A percentile compares a stretch with the other conserved stretches of the same genome.
Evolutionary conservation across 495 filamentous ascomycete genomes (phyloP).

Genomic region (Cercophora samala): DNA sequence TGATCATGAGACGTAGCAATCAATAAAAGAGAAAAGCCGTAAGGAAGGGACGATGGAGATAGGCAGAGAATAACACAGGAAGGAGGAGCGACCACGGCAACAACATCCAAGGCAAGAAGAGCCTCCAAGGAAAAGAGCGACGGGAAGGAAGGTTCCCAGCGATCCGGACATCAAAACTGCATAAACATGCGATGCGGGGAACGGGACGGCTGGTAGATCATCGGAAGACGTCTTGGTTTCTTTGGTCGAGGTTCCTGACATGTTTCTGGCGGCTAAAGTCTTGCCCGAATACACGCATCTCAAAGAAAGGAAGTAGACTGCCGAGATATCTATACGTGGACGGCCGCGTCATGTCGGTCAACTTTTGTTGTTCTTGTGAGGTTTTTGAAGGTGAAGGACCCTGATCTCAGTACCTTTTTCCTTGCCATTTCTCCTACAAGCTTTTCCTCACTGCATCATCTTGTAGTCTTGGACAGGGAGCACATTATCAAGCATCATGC

Average conservation of each 20-base stretch:
- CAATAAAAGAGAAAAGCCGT: no score
- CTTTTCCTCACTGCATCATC: background rate
- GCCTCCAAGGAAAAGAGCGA: no score
- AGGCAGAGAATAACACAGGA: no score
- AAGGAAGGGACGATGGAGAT: no score
- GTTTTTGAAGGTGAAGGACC: background rate
- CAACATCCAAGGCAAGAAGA: no score
- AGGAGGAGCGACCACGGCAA: no score
- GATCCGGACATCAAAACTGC: background rate
- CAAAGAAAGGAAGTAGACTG: background rate
- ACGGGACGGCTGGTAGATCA: background rate
- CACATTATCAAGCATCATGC: no score
- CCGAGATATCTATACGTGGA: background rate
- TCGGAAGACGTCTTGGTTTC: background rate
- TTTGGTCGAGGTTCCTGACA: background rate
- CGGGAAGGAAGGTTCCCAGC: no score
- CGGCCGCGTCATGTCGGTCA: background rate
- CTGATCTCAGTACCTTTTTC: background rate
- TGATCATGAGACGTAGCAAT: no score
- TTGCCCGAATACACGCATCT: background rate
- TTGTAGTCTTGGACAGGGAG: no score
- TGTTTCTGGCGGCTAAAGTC: background rate
- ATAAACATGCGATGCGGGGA: background rate
- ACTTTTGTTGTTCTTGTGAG: background rate
- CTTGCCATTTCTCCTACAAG: background rate